Conservation (phyloP, 192 early-diverging fungal genomes). For the Ramicandelaber brevisporus region DNA sequence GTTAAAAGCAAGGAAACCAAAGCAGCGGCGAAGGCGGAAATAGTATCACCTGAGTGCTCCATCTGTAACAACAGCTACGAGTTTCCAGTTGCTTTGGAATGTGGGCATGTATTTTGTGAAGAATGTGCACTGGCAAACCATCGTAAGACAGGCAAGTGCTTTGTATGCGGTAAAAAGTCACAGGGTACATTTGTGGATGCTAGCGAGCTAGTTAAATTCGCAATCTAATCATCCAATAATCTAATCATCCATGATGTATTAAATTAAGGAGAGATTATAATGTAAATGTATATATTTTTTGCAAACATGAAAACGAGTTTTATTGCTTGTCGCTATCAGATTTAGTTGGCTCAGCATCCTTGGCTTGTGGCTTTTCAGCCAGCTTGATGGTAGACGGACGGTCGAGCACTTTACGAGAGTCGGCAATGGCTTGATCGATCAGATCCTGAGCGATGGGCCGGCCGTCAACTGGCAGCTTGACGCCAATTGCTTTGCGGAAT, state of each 20-base stretch:
- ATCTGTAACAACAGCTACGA: constrained; percentile 40
- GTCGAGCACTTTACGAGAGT: no score
- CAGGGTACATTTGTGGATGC: constrained; percentile 63
- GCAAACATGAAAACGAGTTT: neutral
- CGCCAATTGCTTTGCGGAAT: no score
- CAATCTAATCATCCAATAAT: constrained; percentile 9
- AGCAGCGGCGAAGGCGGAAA: constrained; percentile 9
- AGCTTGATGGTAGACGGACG: no score
- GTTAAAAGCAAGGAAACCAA: constrained; percentile 16
- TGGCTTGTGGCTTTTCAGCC: no score
- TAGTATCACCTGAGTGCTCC: constrained; percentile 16
- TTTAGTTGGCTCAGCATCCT: no score
- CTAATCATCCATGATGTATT: neutral
- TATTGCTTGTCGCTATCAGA: no score
- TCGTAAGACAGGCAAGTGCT: constrained; percentile 68
- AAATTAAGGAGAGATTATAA: neutral
- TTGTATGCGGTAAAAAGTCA: constrained; percentile 63
- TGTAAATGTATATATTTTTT: neutral
- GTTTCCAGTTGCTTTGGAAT: constrained; percentile 79
- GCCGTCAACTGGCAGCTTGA: no score
- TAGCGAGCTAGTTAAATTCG: constrained; percentile 41
- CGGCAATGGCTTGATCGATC: no score
- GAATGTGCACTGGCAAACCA: constrained; percentile 68
- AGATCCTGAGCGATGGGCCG: no score
- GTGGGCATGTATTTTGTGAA: constrained; percentile 94